phyloP scores from a whole-genome alignment of 495 filamentous ascomycete species.

The Zalerion maritima region DNA sequence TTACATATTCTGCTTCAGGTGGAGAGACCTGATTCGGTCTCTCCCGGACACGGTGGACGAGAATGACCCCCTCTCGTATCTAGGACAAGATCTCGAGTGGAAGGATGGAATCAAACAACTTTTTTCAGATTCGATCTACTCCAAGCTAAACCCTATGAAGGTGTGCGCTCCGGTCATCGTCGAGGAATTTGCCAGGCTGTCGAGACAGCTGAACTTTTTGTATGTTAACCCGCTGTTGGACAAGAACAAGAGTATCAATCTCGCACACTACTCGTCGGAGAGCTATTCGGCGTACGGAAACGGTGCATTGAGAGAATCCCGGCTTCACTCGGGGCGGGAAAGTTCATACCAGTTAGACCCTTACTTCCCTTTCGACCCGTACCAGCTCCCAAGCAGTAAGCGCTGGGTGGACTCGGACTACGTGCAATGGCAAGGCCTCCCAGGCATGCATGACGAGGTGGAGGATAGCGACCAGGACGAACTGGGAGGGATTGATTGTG shows the following conservation, averaged over 20 bases:
- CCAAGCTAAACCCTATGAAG: slow-evolving; percentile 84
- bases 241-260: slow-evolving; percentile 70
- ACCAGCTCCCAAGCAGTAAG: slow-evolving; percentile 69
- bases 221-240: slow-evolving; percentile 81
- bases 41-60: slow-evolving; percentile 30
- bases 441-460: slow-evolving; percentile 42
- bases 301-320: slow-evolving; percentile 47
- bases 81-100: slow-evolving; percentile 56
- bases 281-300: slow-evolving; percentile 26
- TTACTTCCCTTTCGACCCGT: slow-evolving; percentile 96
- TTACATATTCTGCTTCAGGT: slow-evolving; percentile 98
- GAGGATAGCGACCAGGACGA: slow-evolving; percentile 34
- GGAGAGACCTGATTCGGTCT: slow-evolving; percentile 66
- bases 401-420: slow-evolving; percentile 80
- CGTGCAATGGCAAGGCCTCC: slow-evolving; percentile 64
- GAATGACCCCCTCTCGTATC: slow-evolving; percentile 40
- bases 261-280: slow-evolving; percentile 41
- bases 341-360: slow-evolving; percentile 68
- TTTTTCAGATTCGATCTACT: slow-evolving; percentile 61
- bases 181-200: slow-evolving; percentile 73
- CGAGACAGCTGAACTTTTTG: slow-evolving; percentile 68
- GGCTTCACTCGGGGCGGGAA: slow-evolving; percentile 44
- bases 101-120: slow-evolving; percentile 54
- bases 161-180: slow-evolving; percentile 91
- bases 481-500: slow-evolving; percentile 29